Percentiles rank a stretch among this genome's conserved stretches.
Evolutionary conservation across 2,329 filamentous ascomycete genomes (phyloP).

Genomic region (Clonostachys chloroleuca): DNA sequence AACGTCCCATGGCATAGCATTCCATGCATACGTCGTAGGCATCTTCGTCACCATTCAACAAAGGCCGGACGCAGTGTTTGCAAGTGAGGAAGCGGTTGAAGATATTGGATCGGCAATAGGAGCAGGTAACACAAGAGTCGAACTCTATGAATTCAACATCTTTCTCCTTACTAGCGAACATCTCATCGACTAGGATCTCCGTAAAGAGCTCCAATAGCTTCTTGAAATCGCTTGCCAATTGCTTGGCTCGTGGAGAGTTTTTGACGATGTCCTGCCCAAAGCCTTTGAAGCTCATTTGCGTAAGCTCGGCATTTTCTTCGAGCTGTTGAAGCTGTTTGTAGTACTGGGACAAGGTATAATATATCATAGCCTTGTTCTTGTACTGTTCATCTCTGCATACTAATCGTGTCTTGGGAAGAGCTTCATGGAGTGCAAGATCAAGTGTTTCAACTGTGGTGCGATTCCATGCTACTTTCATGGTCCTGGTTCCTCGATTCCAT

Average conservation of each 20-base stretch:
- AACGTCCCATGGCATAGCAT: constrained; percentile 95
- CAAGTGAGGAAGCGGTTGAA: constrained; percentile 97
- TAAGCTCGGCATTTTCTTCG: constrained; percentile 41
- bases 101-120: constrained; percentile 92
- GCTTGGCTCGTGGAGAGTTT: constrained; percentile 46
- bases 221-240: constrained; percentile 80
- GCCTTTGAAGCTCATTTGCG: constrained; percentile 39
- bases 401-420: constrained; percentile 80
- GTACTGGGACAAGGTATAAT: constrained; percentile 82
- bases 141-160: constrained; percentile 74
- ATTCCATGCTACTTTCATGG: constrained; percentile 98
- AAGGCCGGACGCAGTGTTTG: constrained; percentile 69
- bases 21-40: constrained; percentile 98
- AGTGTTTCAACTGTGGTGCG: constrained; percentile 89
- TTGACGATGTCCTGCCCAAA: constrained; percentile 39
- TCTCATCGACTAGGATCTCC: constrained; percentile 77
- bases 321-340: constrained; percentile 51
- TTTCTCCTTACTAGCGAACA: constrained; percentile 70
- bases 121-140: constrained; percentile 90
- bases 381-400: constrained; percentile 98
- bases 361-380: constrained; percentile 96
- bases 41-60: constrained; percentile 67
- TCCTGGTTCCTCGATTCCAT: constrained; percentile 94
- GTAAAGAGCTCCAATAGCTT: constrained; percentile 75
- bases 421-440: constrained; percentile 79